A percentile compares a stretch with the other conserved stretches of the same genome.
Conservation (phyloP, 2,329 filamentous ascomycete species). For the Pseudogymnoascus sp. region DNA sequence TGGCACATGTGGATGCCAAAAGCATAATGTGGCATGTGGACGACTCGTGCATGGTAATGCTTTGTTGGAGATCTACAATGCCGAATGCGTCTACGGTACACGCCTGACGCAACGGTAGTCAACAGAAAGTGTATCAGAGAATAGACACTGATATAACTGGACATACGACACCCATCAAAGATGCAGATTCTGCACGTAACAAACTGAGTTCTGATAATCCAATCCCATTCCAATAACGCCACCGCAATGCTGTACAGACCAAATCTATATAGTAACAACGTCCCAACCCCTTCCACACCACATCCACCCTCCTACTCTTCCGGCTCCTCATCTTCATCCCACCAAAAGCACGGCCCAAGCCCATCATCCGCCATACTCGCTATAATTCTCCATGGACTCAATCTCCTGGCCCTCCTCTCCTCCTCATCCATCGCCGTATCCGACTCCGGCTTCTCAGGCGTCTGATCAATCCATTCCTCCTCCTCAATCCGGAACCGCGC, state of each 20-base stretch:
- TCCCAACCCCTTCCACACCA: not conserved
- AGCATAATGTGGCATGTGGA: not conserved
- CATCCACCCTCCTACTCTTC: not conserved
- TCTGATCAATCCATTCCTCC: conserved; percentile 88
- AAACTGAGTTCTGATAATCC: not conserved
- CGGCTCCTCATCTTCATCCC: conserved; percentile 31
- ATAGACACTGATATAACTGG: not conserved
- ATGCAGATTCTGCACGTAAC: not conserved
- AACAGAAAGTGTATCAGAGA: not conserved
- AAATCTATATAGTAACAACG: not conserved
- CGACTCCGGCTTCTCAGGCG: conserved; percentile 48
- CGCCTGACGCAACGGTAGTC: not conserved
- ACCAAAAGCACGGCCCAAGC: conserved; percentile 58
- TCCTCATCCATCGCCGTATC: conserved; percentile 27
- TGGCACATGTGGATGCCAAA: not conserved
- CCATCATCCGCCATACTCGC: conserved; percentile 58
- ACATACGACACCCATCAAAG: not conserved
- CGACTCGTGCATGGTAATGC: not conserved
- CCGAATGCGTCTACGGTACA: not conserved
- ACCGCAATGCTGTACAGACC: not conserved
- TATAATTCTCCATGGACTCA: conserved; percentile 64
- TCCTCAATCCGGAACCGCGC: conserved; percentile 79
- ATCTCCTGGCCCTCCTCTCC: conserved; percentile 47
- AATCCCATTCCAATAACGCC: not conserved
- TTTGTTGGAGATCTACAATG: not conserved